Evolutionary conservation across 495 filamentous ascomycete genomes (phyloP), one percentile per base, ranked within the genome.

Genomic region (Penicillium cinerascens): DNA sequence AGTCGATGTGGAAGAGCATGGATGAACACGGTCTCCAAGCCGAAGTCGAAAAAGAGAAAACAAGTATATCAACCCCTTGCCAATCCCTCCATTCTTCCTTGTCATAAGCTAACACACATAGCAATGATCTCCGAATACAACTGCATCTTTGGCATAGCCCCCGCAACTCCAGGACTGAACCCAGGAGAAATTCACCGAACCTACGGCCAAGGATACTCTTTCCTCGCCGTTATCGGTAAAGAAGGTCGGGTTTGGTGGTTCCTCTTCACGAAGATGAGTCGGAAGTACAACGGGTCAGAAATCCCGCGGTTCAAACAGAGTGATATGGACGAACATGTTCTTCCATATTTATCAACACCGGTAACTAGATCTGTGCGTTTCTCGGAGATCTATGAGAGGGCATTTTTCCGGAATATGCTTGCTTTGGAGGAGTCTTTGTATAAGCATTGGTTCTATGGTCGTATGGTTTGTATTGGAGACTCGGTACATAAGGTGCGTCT

Each of bases 391-490:
- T 47, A 48, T 18, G 42, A 50, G 3, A 56, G 44, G 4, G 27
- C 21, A 3, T 18, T 54, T 2, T 16, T 17, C 9, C 46, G 13
- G n/a, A 33, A 29, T 10, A 23, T 43, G 1, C 23, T 59, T 1
- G 36, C 55, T 8, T 21, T 67, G 6, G 64, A 67, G 41, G 61
- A 64, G 21, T 55, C 41, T 3, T 44, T 49, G 2, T 59, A 52
- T 25, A 21, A 35, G 9, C n/a, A 51, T 13, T 66, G 60, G 56
- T 36, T 20, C 10, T 39, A n/a, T 9, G 57, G 51, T 9, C 47
- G 61, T 6, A 46, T 45, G 20, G 60, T 59, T 13, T 64, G 61
- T 39, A 60, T 67, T 40, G 64, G 64, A 6, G 61, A 67, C 21
- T 47, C 55, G 0, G 18, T 56, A 3, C 64, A 64, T 41, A 62